Evolutionary conservation across 306 rosid species (phyloP).

Genomic region (Sesbania bispinosa): DNA sequence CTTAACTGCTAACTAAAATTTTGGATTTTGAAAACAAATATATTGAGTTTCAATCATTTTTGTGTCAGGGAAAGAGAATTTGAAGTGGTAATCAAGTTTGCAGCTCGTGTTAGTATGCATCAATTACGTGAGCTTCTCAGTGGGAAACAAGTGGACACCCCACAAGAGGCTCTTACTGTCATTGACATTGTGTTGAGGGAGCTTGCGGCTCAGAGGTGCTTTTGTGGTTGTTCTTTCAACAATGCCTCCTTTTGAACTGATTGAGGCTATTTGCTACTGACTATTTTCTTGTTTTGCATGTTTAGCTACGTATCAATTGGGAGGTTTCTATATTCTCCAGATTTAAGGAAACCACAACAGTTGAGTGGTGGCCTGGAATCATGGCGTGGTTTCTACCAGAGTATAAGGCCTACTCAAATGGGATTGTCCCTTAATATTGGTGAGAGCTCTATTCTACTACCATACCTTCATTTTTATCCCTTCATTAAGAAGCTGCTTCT

Average conservation of each 20-base stretch:
- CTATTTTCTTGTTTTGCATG: conserved; percentile 11
- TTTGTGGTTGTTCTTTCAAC: neutral
- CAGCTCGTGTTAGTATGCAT: conserved; percentile 37
- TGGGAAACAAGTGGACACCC: conserved; percentile 36
- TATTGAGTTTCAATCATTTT: neutral
- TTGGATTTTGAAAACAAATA: too few relatives aligned
- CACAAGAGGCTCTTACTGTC: conserved; percentile 41
- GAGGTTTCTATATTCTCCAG: conserved; percentile 41
- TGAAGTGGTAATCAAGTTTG: conserved; percentile 37
- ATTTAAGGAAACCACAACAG: conserved; percentile 39
- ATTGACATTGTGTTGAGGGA: conserved; percentile 51
- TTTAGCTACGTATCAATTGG: conserved; percentile 39
- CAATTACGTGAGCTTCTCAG: conserved; percentile 40
- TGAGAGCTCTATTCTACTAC: neutral
- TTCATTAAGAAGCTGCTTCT: neutral
- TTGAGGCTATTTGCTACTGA: neutral
- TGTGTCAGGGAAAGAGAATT: conserved; percentile 39
- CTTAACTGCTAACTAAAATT: too few relatives aligned
- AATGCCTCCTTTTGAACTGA: too few relatives aligned
- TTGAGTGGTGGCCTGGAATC: conserved; percentile 50
- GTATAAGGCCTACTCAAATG: conserved; percentile 58
- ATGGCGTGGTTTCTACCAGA: conserved; percentile 57
- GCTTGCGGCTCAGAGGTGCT: conserved; percentile 41
- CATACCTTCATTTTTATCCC: too few relatives aligned
- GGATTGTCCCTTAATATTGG: conserved; percentile 53